phyloP scores from a whole-genome alignment of 2,329 filamentous ascomycete genomes.

The Beauveria asiatica region DNA sequence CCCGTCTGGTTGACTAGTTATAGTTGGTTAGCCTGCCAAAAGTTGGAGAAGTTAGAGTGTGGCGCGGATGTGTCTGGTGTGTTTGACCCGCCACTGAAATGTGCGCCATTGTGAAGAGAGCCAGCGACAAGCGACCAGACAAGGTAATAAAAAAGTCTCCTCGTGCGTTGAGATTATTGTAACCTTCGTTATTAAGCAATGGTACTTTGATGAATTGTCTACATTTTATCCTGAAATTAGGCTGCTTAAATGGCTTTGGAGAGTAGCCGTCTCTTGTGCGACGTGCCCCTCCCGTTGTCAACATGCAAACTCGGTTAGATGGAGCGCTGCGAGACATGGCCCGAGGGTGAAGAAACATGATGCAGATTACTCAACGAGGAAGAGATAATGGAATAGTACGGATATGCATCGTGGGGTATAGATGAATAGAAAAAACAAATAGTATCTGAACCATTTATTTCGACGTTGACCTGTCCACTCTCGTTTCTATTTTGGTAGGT shows the following conservation, averaged over 20 bases:
- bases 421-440: not conserved
- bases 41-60: not conserved
- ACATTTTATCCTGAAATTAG: not conserved
- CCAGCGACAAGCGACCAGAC: not conserved
- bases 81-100: not conserved
- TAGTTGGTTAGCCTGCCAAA: not conserved
- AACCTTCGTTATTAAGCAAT: too few species aligned
- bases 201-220: too few species aligned
- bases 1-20: not conserved
- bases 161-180: not conserved
- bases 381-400: not conserved
- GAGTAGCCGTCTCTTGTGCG: not conserved
- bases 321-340: not conserved
- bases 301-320: too few species aligned
- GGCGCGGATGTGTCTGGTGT: not conserved
- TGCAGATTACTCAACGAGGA: not conserved
- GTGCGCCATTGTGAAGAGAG: not conserved
- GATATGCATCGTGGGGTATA: not conserved
- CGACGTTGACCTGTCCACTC: not conserved
- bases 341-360: not conserved
- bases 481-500: not conserved
- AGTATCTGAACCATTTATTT: not conserved
- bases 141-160: too few species aligned
- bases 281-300: not conserved
- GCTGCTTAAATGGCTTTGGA: not conserved